Evolutionary conservation across 1,284 basidiomycete species (phyloP), one percentile per base, ranked within the genome.

Genomic region (Trichosporon faecale): DNA sequence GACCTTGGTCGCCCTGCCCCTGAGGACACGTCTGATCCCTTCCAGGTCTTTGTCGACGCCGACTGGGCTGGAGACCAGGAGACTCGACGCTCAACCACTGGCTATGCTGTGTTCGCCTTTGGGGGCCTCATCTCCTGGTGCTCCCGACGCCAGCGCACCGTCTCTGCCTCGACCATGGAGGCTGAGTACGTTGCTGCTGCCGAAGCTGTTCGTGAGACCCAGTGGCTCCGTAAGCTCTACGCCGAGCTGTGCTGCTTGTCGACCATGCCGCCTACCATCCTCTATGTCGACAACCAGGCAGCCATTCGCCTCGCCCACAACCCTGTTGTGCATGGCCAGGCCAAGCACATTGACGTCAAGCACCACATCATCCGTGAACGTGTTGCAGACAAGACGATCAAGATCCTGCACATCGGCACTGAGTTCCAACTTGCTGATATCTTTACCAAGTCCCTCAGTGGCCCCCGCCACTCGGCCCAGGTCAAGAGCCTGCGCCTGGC

Each of bases 291-390:
- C 74, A 87, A 87, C 72, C 69, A 77, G 11, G 76, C 80, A 0
- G 75, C 84, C 0, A 81, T 86, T 29, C 64, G 74, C 0, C 70
- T 87, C 0, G 76, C 84, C 0, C 60, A 80, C 6, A 83, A 85
- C 66, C 76, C 82, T 0, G 75, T 78, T 2, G 71, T 69, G 5
- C 80, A 85, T 55, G 60, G 75, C 0, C 73, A 78, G 0, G 76
- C 79, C 12, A 87, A 86, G 73, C 86, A 88, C 69, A 86, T 87
- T 52, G 79, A 85, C 55, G 76, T 86, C 18, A 69, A 72, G 1
- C 77, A 84, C 66, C 85, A 87, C 66, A 84, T 79, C 44, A 76
- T 87, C 14, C 79, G 85, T 0, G 83, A 87, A 55, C 46, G 12
- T 0, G 49, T 71, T 12, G 49, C 18, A 4, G 23, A 23, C 18